Percentiles rank a stretch among this genome's conserved stretches.
Conservation (phyloP, 164 flowering plant genomes). For the Sedum album region DNA sequence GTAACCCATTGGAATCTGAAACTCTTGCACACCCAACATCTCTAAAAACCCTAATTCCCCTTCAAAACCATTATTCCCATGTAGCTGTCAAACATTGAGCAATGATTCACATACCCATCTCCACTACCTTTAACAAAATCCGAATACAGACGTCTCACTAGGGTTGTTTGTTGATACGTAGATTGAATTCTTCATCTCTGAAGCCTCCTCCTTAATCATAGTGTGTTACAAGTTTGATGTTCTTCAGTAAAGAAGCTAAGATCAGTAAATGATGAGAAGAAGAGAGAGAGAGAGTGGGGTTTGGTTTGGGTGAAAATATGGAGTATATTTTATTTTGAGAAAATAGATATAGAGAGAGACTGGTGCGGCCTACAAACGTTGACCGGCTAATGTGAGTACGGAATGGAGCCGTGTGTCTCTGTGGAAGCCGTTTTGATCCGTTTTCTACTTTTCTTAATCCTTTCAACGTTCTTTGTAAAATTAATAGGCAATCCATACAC, state of each 20-base stretch:
- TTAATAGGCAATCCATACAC: neutral
- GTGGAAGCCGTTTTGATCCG: neutral
- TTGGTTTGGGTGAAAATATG: neutral
- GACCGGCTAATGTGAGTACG: neutral
- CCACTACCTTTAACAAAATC: neutral
- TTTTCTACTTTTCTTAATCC: too few relatives aligned
- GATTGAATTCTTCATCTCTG: neutral
- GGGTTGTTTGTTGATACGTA: neutral
- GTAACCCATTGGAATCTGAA: conserved; percentile 1
- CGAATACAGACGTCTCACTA: neutral
- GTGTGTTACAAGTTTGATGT: neutral
- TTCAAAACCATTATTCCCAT: neutral
- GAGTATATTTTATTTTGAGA: neutral
- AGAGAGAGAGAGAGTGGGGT: neutral
- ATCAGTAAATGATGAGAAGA: neutral
- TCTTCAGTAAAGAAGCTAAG: neutral
- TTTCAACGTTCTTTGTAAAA: neutral
- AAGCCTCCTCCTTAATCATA: neutral
- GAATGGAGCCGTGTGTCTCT: conserved; percentile 2
- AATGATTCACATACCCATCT: neutral
- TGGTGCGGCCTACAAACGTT: conserved; percentile 1
- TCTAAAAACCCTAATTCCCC: conserved; percentile 5
- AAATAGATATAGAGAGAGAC: neutral
- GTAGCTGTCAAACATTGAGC: neutral
- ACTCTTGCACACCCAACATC: conserved; percentile 2